A percentile compares a stretch with the other conserved stretches of the same genome.
Conservation (phyloP, 495 filamentous ascomycete species). For the Xylaria acuta region DNA sequence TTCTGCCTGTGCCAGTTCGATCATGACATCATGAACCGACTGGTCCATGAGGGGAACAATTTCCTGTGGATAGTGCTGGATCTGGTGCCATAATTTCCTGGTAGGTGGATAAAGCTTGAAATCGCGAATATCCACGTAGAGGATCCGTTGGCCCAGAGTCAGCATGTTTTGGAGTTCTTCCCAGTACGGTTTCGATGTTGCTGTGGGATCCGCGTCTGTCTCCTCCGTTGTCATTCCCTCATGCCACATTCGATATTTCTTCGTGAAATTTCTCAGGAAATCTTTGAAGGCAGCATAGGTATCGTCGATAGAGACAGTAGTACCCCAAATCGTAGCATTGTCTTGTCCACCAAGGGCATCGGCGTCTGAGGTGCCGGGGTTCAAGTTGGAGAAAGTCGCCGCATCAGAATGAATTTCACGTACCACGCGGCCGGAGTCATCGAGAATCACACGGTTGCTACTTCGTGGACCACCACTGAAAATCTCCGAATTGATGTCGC, state of each 20-base stretch:
- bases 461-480: slow-evolving; percentile 68
- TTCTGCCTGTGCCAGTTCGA: slow-evolving; percentile 82
- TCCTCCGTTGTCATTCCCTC: slow-evolving; percentile 82
- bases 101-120: slow-evolving; percentile 93
- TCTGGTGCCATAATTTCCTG: slow-evolving; percentile 91
- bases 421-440: slow-evolving; percentile 78
- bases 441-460: slow-evolving; percentile 77
- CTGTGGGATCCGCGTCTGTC: slow-evolving; percentile 66
- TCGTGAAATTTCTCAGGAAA: slow-evolving; percentile 86
- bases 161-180: slow-evolving; percentile 90
- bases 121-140: slow-evolving; percentile 89
- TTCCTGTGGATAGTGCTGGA: slow-evolving; percentile 91
- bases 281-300: slow-evolving; percentile 86
- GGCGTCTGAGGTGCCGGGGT: slow-evolving; percentile 90
- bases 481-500: slow-evolving; percentile 82
- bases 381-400: slow-evolving; percentile 82
- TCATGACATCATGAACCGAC: slow-evolving; percentile 88
- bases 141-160: slow-evolving; percentile 75
- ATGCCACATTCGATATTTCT: slow-evolving; percentile 89
- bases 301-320: slow-evolving; percentile 92
- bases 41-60: slow-evolving; percentile 97
- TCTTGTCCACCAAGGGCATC: slow-evolving; percentile 82
- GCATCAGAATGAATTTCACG: slow-evolving; percentile 72
- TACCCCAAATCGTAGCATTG: slow-evolving; percentile 92
- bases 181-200: slow-evolving; percentile 77